Evolutionary conservation across 2,329 filamentous ascomycete species (phyloP).

Genomic region (Pyrenophora tritici-repentis): DNA sequence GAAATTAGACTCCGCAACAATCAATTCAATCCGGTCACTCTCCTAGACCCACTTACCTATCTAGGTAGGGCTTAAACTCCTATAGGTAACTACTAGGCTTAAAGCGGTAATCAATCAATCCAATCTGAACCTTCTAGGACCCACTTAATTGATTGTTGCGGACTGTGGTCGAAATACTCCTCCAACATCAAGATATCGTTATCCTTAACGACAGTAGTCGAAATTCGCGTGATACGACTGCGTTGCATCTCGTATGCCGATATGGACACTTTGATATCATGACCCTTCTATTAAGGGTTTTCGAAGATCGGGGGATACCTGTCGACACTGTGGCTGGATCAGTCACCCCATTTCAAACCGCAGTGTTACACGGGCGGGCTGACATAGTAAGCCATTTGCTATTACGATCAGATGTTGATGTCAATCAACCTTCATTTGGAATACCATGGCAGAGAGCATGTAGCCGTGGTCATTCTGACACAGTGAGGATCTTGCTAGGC

Average conservation of each 20-base stretch:
- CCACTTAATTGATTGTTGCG: too few relatives aligned
- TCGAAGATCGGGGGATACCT: background rate
- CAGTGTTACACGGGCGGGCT: background rate
- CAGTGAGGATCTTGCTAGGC: background rate
- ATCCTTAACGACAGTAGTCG: rapidly evolving
- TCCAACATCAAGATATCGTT: background rate
- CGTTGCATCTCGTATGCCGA: background rate
- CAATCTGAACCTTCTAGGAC: too few relatives aligned
- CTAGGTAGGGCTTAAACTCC: too few relatives aligned
- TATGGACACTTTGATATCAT: background rate
- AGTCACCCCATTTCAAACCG: background rate
- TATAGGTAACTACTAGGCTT: too few relatives aligned
- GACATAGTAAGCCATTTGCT: background rate
- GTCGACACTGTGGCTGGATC: background rate
- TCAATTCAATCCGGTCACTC: too few relatives aligned
- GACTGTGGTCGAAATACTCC: background rate
- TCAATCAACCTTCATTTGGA: background rate
- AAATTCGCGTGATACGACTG: background rate
- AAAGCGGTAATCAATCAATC: too few relatives aligned
- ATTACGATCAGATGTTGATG: background rate
- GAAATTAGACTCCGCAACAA: too few relatives aligned
- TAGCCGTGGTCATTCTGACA: background rate
- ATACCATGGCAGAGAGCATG: background rate
- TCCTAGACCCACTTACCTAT: too few relatives aligned
- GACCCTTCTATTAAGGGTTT: background rate